Evolutionary conservation across 208 protist genomes (phyloP).

Genomic region (Acanthamoeba triangularis): DNA sequence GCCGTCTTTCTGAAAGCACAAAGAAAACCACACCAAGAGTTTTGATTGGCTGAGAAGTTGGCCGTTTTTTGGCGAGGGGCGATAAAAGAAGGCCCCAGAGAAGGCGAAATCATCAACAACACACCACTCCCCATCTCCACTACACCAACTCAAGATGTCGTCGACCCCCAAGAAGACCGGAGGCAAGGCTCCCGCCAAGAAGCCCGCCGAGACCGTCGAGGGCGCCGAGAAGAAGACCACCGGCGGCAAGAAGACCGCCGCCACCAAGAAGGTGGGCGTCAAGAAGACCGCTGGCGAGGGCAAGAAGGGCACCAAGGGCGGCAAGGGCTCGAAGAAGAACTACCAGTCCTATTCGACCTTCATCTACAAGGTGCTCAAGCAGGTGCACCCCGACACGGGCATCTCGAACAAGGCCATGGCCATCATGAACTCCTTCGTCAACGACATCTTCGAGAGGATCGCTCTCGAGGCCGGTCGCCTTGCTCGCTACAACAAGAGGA

Average conservation of each 20-base stretch:
- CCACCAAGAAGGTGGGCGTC: slow-evolving; percentile 32
- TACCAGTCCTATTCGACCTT: slow-evolving; percentile 89
- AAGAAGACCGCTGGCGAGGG: slow-evolving; percentile 48
- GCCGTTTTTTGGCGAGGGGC: background rate
- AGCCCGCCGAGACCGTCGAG: slow-evolving; percentile 17
- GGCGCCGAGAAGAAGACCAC: slow-evolving; percentile 67
- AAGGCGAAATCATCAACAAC: slow-evolving; percentile 42
- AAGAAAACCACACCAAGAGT: background rate
- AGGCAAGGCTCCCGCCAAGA: background rate
- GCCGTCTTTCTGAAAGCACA: background rate
- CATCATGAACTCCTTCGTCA: slow-evolving; percentile 98
- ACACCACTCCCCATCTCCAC: slow-evolving; percentile 6
- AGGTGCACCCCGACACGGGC: slow-evolving; percentile 98
- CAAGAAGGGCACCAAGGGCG: slow-evolving; percentile 60
- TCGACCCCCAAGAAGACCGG: slow-evolving; percentile 17
- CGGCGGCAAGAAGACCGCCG: slow-evolving; percentile 57
- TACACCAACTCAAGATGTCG: background rate
- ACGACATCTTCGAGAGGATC: slow-evolving; percentile 98
- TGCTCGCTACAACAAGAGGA: slow-evolving; percentile 98
- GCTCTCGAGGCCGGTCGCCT: slow-evolving; percentile 97
- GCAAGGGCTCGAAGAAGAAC: slow-evolving; percentile 45
- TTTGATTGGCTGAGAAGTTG: background rate
- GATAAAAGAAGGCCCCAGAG: too few species aligned
- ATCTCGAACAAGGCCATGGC: slow-evolving; percentile 98
- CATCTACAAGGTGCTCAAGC: slow-evolving; percentile 94